A percentile compares a stretch with the other conserved stretches of the same genome.
These are phyloP conservation scores for Candida germanica DNA, from an alignment of 805 yeast genomes.

Conservation along the genomic window DNA sequence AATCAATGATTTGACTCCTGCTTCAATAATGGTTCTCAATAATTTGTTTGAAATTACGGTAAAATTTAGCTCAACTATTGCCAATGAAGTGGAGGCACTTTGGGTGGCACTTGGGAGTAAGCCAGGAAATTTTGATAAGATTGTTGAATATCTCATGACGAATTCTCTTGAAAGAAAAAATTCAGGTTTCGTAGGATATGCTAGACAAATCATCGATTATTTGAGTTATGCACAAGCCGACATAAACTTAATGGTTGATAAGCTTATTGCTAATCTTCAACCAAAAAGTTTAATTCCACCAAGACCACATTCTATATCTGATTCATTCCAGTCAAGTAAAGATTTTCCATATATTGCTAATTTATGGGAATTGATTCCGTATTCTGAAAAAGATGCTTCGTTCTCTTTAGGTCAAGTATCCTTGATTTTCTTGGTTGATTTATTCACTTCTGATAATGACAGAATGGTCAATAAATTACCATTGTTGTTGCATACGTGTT, in stretches of 20 bases:
- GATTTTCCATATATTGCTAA: conserved; percentile 75
- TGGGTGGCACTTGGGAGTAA: conserved; percentile 93
- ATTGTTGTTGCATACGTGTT: conserved; percentile 69
- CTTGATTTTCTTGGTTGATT: conserved; percentile 77
- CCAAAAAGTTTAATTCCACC: conserved; percentile 91
- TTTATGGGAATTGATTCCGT: conserved; percentile 52
- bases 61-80: conserved; percentile 66
- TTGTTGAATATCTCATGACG: conserved; percentile 65
- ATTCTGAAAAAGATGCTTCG: conserved; percentile 63
- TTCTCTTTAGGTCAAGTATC: conserved; percentile 88
- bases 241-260: conserved; percentile 49
- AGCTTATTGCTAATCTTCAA: conserved; percentile 65
- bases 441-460: conserved; percentile 66
- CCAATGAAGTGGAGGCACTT: conserved; percentile 86
- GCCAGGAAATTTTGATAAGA: conserved; percentile 64
- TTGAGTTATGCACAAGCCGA: conserved; percentile 56
- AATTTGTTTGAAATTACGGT: conserved; percentile 85
- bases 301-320: conserved; percentile 20
- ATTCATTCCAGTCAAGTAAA: conserved; percentile 3
- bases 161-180: conserved; percentile 69
- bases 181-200: conserved; percentile 69
- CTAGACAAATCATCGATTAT: conserved; percentile 79
- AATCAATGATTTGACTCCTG: conserved; percentile 19
- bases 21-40: conserved; percentile 64
- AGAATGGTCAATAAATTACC: conserved; percentile 61